Evolutionary conservation across 1,284 basidiomycete species (phyloP).

Genomic region (Cutaneotrichosporon spelunceum): DNA sequence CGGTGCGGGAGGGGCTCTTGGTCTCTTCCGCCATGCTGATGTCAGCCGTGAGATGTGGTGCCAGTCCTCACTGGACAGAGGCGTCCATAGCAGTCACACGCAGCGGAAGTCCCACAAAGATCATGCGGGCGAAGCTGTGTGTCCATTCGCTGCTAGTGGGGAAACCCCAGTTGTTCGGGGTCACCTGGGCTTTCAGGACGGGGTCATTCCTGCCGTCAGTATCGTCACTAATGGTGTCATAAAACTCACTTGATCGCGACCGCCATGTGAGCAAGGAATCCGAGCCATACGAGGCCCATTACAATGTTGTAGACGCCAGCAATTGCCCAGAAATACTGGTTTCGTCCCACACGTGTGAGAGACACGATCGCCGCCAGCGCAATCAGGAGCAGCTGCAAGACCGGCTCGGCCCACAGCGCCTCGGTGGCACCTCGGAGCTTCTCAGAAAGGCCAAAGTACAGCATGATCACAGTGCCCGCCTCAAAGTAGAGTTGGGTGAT

Average conservation of each 20-base stretch:
- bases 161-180: background rate
- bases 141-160: background rate
- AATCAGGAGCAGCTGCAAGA: background rate
- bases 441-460: conserved; percentile 1
- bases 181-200: no score
- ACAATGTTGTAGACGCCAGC: background rate
- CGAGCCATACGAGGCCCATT: background rate
- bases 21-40: conserved; percentile 7
- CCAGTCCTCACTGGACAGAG: background rate
- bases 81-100: background rate
- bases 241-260: background rate
- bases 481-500: background rate
- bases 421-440: no score
- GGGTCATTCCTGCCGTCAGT: no score
- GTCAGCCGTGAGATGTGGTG: background rate
- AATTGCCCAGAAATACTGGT: background rate
- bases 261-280: background rate
- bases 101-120: background rate
- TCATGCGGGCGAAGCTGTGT: background rate
- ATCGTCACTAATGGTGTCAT: no score
- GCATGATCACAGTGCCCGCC: no score
- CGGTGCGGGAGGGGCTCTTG: background rate
- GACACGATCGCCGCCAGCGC: background rate
- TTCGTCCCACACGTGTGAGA: background rate
- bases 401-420: background rate